A percentile compares a stretch with the other conserved stretches of the same genome.
Evolutionary conservation across 2,329 filamentous ascomycete genomes (phyloP).

Genomic region (Aspergillus aculeatus): DNA sequence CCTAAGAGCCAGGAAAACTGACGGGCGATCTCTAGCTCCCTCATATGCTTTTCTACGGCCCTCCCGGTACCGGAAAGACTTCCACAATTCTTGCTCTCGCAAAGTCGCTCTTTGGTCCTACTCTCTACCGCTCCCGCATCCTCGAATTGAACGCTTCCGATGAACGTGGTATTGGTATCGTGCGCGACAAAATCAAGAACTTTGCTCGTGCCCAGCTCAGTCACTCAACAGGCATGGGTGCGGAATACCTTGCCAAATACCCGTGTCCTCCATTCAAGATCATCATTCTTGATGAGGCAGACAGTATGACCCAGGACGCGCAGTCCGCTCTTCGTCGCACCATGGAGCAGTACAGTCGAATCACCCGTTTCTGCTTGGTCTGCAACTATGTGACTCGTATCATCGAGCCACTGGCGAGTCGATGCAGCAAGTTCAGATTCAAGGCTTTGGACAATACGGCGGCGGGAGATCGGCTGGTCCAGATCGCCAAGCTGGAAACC

Average conservation of each 20-base stretch:
- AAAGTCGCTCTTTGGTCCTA: constrained; percentile 94
- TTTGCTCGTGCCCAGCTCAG: constrained; percentile 95
- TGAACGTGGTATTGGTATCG: constrained; percentile 94
- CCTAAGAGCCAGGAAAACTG: neutral
- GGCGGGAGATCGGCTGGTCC: constrained; percentile 72
- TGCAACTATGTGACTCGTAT: constrained; percentile 99
- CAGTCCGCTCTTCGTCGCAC: constrained; percentile 89
- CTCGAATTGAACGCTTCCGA: constrained; percentile 99
- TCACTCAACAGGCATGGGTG: constrained; percentile 67
- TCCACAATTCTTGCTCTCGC: constrained; percentile 95
- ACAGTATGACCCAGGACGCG: constrained; percentile 98
- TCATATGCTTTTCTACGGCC: constrained; percentile 99
- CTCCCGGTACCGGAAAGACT: constrained; percentile 95
- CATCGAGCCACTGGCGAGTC: constrained; percentile 89
- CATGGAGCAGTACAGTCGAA: constrained; percentile 97
- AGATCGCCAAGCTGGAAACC: constrained; percentile 78
- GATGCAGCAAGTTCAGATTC: constrained; percentile 97
- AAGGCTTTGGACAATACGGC: constrained; percentile 90
- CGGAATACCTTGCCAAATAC: constrained; percentile 66
- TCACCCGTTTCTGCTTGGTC: constrained; percentile 94
- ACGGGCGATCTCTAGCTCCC: constrained; percentile 61
- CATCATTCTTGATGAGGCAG: constrained; percentile 95
- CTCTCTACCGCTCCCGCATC: constrained; percentile 89
- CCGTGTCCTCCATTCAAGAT: constrained; percentile 99
- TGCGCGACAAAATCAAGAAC: constrained; percentile 96